phyloP scores from a whole-genome alignment of 768 basidiomycete genomes.

The Sarcomyxa edulis region DNA sequence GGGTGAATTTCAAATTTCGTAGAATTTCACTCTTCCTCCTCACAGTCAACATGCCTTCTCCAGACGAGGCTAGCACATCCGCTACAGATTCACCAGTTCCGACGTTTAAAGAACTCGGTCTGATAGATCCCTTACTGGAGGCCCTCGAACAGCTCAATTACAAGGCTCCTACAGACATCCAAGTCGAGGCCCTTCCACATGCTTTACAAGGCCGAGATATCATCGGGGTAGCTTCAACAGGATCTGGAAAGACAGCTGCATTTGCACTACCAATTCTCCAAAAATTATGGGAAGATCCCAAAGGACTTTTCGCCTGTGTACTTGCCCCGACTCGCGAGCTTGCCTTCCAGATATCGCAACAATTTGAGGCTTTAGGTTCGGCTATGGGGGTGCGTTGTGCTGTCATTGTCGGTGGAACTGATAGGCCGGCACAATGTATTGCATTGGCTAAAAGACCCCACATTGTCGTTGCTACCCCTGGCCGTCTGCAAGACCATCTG shows the following conservation, averaged over 20 bases:
- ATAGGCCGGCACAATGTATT: conserved; percentile 85
- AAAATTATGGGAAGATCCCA: conserved; percentile 93
- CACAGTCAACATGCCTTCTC: conserved; percentile 44
- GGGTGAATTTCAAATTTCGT: conserved; percentile 3
- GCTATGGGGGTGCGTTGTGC: conserved; percentile 89
- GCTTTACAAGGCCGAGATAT: conserved; percentile 92
- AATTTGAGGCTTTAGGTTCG: conserved; percentile 88
- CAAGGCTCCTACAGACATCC: conserved; percentile 88
- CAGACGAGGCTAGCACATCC: conserved; percentile 53
- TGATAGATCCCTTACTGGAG: conserved; percentile 86
- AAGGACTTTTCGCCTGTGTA: conserved; percentile 88
- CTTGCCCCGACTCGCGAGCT: conserved; percentile 97
- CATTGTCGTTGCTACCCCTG: conserved; percentile 92
- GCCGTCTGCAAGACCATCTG: conserved; percentile 87
- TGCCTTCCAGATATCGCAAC: conserved; percentile 97
- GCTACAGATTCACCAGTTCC: conserved; percentile 25
- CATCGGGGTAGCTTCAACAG: conserved; percentile 97
- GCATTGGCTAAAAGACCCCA: conserved; percentile 93
- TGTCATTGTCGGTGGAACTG: conserved; percentile 94
- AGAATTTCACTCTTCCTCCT: conserved; percentile 4
- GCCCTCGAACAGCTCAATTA: conserved; percentile 79
- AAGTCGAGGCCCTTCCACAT: conserved; percentile 76
- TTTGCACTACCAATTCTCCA: conserved; percentile 96
- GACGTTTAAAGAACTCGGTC: conserved; percentile 79
- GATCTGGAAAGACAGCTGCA: conserved; percentile 96